Conservation (phyloP, 2,329 filamentous ascomycete species). For the Ceratocystis albifundus region DNA sequence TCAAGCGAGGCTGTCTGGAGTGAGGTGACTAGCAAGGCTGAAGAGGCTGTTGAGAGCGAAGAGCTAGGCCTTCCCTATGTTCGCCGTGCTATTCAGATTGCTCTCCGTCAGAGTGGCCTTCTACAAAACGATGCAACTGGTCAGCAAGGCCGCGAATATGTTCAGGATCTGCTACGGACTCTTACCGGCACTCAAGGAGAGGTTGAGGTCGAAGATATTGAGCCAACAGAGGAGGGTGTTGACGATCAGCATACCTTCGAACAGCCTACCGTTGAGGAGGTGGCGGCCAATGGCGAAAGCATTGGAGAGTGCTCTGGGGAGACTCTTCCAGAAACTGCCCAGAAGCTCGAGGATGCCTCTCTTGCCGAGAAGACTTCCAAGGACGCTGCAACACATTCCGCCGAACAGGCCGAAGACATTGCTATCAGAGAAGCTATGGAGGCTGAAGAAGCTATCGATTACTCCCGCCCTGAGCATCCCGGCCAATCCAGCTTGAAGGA, state of each 20-base stretch:
- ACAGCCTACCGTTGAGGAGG: conserved; percentile 1
- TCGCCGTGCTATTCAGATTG: conserved; percentile 44
- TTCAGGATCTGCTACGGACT: conserved; percentile 41
- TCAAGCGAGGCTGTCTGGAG: conserved; percentile 38
- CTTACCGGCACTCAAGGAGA: conserved; percentile 31
- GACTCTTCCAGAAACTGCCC: conserved; percentile 15
- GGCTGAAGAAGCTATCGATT: conserved; percentile 10
- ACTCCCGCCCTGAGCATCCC: conserved; percentile 21
- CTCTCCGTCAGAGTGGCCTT: conserved; percentile 44
- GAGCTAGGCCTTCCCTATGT: conserved; percentile 42
- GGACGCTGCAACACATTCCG: background rate
- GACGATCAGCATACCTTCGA: background rate
- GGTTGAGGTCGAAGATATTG: conserved; percentile 13
- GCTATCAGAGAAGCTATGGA: conserved; percentile 18
- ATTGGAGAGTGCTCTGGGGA: conserved; percentile 14
- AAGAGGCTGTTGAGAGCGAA: conserved; percentile 47
- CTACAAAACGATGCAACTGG: conserved; percentile 35
- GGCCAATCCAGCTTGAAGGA: conserved; percentile 33
- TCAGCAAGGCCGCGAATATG: conserved; percentile 38
- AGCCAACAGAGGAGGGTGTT: conserved; percentile 15
- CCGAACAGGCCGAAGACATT: background rate
- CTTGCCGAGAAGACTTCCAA: background rate
- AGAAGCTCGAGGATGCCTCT: conserved; percentile 15
- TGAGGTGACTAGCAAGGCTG: conserved; percentile 43
- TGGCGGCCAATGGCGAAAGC: conserved; percentile 20